Percentiles rank a stretch among this genome's conserved stretches.
These are phyloP conservation scores for Citrus glauca DNA, from an alignment of 345 rosid genomes.

Conservation along the genomic window DNA sequence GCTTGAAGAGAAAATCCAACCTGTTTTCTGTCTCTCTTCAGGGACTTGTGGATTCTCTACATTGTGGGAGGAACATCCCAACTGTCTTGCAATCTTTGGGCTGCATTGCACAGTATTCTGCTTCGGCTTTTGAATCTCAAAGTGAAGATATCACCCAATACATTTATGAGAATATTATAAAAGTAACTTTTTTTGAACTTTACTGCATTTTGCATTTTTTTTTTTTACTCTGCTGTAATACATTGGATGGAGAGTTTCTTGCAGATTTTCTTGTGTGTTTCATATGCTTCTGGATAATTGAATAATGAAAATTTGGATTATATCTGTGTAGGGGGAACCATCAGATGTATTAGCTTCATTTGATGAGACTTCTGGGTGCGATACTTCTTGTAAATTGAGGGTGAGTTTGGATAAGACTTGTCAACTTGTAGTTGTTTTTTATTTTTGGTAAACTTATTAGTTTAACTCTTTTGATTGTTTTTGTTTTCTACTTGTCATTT, in stretches of 20 bases:
- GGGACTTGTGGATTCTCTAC: constrained; percentile 66
- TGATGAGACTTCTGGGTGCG: constrained; percentile 40
- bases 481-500: constrained; percentile 5
- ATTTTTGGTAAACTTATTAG: neutral
- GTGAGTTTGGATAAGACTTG: constrained; percentile 32
- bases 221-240: constrained; percentile 16
- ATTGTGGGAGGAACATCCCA: constrained; percentile 53
- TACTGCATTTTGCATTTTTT: constrained; percentile 1
- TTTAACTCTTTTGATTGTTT: neutral
- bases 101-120: constrained; percentile 66
- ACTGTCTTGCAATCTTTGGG: constrained; percentile 90
- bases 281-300: constrained; percentile 13
- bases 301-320: constrained; percentile 16
- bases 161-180: constrained; percentile 38
- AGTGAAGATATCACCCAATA: constrained; percentile 52
- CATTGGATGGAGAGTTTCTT: constrained; percentile 5
- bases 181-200: constrained; percentile 46
- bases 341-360: constrained; percentile 29
- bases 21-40: constrained; percentile 27
- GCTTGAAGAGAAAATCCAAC: neutral
- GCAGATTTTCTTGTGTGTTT: constrained; percentile 7
- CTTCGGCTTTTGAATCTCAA: constrained; percentile 49
- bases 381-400: constrained; percentile 63
- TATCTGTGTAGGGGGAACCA: constrained; percentile 41
- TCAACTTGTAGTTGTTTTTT: neutral